Evolutionary conservation across 441 rosid species (phyloP), one percentile per base, ranked within the genome.

Genomic region (Gossypium schwendimanii): DNA sequence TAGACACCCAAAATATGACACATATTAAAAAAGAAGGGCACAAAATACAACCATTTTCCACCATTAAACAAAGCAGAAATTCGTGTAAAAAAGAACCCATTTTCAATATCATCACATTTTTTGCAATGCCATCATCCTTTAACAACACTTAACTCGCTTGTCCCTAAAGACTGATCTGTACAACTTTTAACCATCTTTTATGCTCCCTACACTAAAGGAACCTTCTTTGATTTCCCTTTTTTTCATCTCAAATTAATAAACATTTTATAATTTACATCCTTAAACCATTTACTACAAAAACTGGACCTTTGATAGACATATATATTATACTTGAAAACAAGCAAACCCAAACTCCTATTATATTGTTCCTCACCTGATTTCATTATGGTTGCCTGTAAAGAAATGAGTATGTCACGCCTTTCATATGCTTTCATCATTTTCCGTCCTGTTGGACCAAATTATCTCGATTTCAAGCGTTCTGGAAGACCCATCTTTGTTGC

Each of bases 381-480:
- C 23, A 8, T 47, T 72, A 72, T 62, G 26, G 59, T 62, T 73
- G 71, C 78, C 47, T 55, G 74, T 23, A 39, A 1, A 66, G 53
- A 50, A 41, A 49, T 49, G 31, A 47, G 65, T 17, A 5, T 31
- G 12, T 26, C 28, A 36, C 28, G 21, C 54, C 61, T 14, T 60
- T 61, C 53, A 69, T 49, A 70, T 71, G 76, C 75, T 55, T 54
- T 80, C 84, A 75, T 77, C 53, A 2, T 68, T 75, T 6, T 81
- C 45, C 1, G 60, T 78, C 68, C 84, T 68, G 78, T 88, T 89
- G 36, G 98, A 87, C 97, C 98, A 93, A 18, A 84, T 82, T 71
- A 91, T 89, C 79, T 91, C 97, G n/a, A 93, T 83, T 70, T 91
- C 97, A 70, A 93, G 86, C 1, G 86, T 88, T 82, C 87, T 86